Evolutionary conservation across 768 basidiomycete species (phyloP).

Genomic region (Lactarius psammicola): DNA sequence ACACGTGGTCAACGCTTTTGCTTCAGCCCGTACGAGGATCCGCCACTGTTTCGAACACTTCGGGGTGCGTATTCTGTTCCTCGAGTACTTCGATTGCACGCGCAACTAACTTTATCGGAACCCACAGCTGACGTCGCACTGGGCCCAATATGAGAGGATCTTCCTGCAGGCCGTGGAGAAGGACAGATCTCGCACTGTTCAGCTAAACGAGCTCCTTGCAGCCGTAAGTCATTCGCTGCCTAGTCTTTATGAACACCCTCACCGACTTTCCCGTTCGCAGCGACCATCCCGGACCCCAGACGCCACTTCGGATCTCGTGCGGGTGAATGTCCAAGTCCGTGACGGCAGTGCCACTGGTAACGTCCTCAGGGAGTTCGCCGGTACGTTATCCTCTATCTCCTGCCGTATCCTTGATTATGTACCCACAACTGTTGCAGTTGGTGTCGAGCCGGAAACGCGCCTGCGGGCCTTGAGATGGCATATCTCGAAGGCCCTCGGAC

Average conservation of each 20-base stretch:
- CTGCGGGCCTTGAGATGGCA: slow-evolving; percentile 26
- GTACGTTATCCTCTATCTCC: neutral
- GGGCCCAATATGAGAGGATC: slow-evolving; percentile 22
- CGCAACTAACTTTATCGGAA: neutral
- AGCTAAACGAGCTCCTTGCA: slow-evolving; percentile 17
- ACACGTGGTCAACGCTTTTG: slow-evolving; percentile 1
- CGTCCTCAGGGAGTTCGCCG: slow-evolving; percentile 9
- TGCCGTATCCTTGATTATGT: neutral
- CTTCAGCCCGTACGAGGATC: slow-evolving; percentile 15
- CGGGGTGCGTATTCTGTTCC: slow-evolving; percentile 7
- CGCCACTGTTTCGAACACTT: slow-evolving; percentile 20
- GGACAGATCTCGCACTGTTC: slow-evolving; percentile 17
- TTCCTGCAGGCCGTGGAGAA: slow-evolving; percentile 23
- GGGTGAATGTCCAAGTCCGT: slow-evolving; percentile 17
- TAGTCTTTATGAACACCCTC: neutral
- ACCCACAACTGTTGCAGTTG: slow-evolving; percentile 5
- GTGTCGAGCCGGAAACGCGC: slow-evolving; percentile 20
- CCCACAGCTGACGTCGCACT: slow-evolving; percentile 13
- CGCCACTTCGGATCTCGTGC: slow-evolving; percentile 8
- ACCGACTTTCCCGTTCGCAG: neutral
- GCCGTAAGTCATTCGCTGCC: slow-evolving; percentile 9
- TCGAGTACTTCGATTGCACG: neutral
- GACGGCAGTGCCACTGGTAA: slow-evolving; percentile 5
- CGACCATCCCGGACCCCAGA: slow-evolving; percentile 12
- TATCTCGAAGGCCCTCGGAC: slow-evolving; percentile 20